Base-by-base conservation (phyloP, 2,329 filamentous ascomycete genomes). In the Rhynchosporium graminicola region DNA sequence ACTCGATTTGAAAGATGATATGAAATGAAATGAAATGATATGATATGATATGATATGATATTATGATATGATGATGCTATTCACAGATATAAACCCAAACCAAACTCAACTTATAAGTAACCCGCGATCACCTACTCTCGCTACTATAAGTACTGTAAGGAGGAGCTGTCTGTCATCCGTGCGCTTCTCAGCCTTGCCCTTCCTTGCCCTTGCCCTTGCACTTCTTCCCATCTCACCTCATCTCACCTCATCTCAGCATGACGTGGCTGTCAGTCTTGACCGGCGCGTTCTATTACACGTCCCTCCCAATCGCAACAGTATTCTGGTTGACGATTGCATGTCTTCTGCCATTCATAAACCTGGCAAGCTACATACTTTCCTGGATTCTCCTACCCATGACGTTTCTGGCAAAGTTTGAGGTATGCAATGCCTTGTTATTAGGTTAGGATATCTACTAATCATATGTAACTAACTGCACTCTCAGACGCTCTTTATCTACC, bases 401-500 rank as follows among this genome's bases (percentile, higher is more conserved):
- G 40, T 52, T 72, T 3, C 45, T 73, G 46, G 69, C 68, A 47
- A 72, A 70, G 58, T 69, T 74, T 60, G 73, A 74, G 68, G 73
- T 71, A 62, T 33, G 63, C 31, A 43, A 15, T 20, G 9, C 1
- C n/a, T 33, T 45, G 9, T 5, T 29, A 8, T 29, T 31, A 29
- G 10, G 50, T 36, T 12, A 28, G 8, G 42, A 20, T n/a, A 26
- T 48, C 33, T 9, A 38, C 40, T 31, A 29, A 55, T 59, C 47
- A 15, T 48, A 45, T 57, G 64, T 69, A 64, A 68, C 60, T 58
- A 59, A 33, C 33, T 36, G 33, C 9, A 36, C 33, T 46, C 42
- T 15, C 61, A 81, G 79, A 76, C 76, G 54, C 63, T 79, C 26
- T 74, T 75, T 59, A 69, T 72, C 70, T 88, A 82, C 70, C 79